A percentile compares a stretch with the other conserved stretches of the same genome.
phyloP scores from a whole-genome alignment of 305 asterid genomes.

The Lippia alba region DNA sequence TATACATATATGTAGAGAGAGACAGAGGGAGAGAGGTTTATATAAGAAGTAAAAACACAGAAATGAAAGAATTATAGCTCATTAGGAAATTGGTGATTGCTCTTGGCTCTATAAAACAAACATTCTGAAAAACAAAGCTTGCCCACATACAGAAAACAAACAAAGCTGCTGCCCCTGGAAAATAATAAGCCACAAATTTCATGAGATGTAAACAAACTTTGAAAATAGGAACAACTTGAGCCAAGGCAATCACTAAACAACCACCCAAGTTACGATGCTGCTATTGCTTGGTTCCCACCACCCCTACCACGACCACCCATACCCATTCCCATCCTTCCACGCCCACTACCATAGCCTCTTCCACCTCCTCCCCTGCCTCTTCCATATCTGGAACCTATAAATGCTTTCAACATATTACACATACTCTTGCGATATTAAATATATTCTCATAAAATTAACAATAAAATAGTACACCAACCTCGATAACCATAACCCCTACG shows the following conservation, averaged over 20 bases:
- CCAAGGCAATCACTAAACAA: slow-evolving; percentile 47
- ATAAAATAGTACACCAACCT: slow-evolving; percentile 50
- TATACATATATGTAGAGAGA: background rate
- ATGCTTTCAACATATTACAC: background rate
- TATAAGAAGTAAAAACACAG: background rate
- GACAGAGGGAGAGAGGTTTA: background rate
- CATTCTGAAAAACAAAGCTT: slow-evolving; percentile 42
- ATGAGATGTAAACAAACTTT: slow-evolving; percentile 46
- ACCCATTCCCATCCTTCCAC: slow-evolving; percentile 54
- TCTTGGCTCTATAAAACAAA: slow-evolving; percentile 45
- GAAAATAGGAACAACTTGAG: slow-evolving; percentile 43
- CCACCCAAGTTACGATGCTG: slow-evolving; percentile 35
- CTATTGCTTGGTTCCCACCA: slow-evolving; percentile 52
- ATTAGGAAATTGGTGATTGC: slow-evolving; percentile 44
- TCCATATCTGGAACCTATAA: slow-evolving; percentile 69
- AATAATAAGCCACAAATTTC: slow-evolving; percentile 47
- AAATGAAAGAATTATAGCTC: slow-evolving; percentile 27
- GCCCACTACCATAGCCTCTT: slow-evolving; percentile 70
- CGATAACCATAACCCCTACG: slow-evolving; percentile 56
- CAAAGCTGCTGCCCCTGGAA: slow-evolving; percentile 33
- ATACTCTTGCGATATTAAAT: background rate
- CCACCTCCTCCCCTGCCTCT: slow-evolving; percentile 69
- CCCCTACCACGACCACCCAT: slow-evolving; percentile 50
- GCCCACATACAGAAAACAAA: slow-evolving; percentile 41
- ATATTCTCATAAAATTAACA: too few species aligned